Evolutionary conservation across 805 yeast species (phyloP), one percentile per base, ranked within the genome.

Genomic region (Zygosaccharomyces gambellarensis): DNA sequence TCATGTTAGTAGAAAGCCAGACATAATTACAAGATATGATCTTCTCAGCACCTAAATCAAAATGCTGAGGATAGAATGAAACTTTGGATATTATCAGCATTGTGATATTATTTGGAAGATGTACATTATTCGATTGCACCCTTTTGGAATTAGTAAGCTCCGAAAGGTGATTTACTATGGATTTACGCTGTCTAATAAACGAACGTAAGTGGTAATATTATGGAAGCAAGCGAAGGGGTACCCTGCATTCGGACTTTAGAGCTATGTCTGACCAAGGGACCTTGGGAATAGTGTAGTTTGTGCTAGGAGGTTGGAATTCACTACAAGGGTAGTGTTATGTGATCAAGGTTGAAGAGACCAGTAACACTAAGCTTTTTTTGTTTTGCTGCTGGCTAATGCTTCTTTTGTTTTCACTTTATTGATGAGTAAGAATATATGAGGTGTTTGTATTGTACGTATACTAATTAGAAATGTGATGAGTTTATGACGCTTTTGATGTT

Each of bases 11-110:
- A 46, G 50, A 7, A 55, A 55, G 21, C 59, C 59, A 22, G 45
- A 47, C 8, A 49, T 55, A 4, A 54, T 61, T 11, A 61, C 64
- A 8, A 53, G 65, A 22, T 46, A 52, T 29, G 65, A 61, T 43
- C 40, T 61, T 8, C 30, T 61, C 11, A 44, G 45, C 22, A 57
- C 56, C n/a, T 60, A 34, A 21, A 34, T 17, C 2, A 34, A 21
- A 34, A 6, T 8, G 11, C 2, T 17, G 22, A 17, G 11, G 22
- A 21, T 5, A 9, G 17, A 34, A 14, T 11, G 22, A 17, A 6
- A 5, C 21, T 6, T 9, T 9, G 38, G 22, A 3, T 10, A 6
- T 7, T 34, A 2, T 11, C 22, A 17, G 8, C 12, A 4, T 8
- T 34, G 38, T 17, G 9, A 11, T 21, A 14, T 34, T 14, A 8